Base-by-base conservation (phyloP, 2,329 filamentous ascomycete genomes). In the Aspergillus spinulosporus region DNA sequence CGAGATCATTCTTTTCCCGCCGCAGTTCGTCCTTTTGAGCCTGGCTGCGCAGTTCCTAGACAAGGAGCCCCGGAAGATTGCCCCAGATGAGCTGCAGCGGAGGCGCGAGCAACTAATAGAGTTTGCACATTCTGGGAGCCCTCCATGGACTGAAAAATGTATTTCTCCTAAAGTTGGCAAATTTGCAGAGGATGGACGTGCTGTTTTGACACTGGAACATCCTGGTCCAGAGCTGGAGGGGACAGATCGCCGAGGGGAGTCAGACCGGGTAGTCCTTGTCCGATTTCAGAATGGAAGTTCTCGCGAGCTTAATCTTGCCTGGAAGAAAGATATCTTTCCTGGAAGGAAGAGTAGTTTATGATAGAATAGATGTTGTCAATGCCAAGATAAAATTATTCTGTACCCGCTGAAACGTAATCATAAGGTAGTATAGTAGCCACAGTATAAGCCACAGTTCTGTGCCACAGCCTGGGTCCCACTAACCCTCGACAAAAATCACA, bases 1-100 rank as follows among this genome's bases (percentile, higher is more conserved):
- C 29, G 81, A 89, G 39, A 86, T 97, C 58, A 89, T 95, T 57
- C 77, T 99, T 4, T 97, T 95, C 68, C 94, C 94, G 3, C 94
- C 94, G 0, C 94, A 97, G 68, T 88, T 87, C 68, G 78, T 86
- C 59, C 75, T 88, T 5, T 73, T 85, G 2, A 74, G 79, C 42
- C 69, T 86, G 4, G 72, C 83, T 1, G 70, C 78, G 0, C 74
- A 75, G 3, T 82, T 80, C 57, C 72, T 85, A 7, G 74, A 79
- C 14, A 63, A 72, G n/a, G 68, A 71, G 46, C 56, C 66, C 49
- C 56, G 34, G 67, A 66, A 26, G 21, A 21, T 48, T 44, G 66
- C 66, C 1, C 26, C 63, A 32, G 64, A 71, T 42, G 66, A 71
- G 43, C 58, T 75, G 54, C 59, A 65, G 51, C 65, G 59, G 26